Base-by-base conservation (phyloP, 2,329 filamentous ascomycete species). In the Penicillium frequentans region DNA sequence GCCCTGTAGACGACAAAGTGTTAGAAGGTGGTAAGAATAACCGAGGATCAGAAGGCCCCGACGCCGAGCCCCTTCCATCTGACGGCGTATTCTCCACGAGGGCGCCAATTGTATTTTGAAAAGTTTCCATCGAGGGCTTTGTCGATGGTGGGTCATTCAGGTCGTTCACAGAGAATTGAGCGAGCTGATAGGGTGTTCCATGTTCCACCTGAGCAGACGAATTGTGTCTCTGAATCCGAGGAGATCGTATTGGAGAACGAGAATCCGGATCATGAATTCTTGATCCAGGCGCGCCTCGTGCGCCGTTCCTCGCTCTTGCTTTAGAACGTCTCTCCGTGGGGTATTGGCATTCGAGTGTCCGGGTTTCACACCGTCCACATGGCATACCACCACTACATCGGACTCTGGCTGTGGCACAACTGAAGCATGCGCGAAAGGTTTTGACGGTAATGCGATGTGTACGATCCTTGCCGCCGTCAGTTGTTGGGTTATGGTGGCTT, bases 361-460 rank as follows among this genome's bases (percentile, higher is more conserved):
- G 71, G 54, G 64, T 66, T 43, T 69, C 70, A 57, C 75, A 77
- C 19, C 75, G 71, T 39, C 65, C 64, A 55, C 74, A 77, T 45
- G 74, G 73, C 8, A 58, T 62, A 14, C 72, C 72, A 6, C 74
- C 74, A 52, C 72, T 74, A 57, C 74, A 77, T 58, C 74, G 64
- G 3, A 75, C 74, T 63, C 75, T 67, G 31, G 75, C 75, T 13
- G 70, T 66, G 27, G 75, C 75, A 49, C 75, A 77, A 54, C 71
- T 69, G 52, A 67, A 75, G 51, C 75, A 77, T 3, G 75, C 75
- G 39, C 75, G 68, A 50, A 77, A 77, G 3, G 75, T 77, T 52
- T 75, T 76, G 52, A 75, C 70, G 2, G 74, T 77, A 52, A 77
- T 76, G 3, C 75, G 69, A 53, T 77, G 75, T 5, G 71, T 65